Base-by-base conservation (phyloP, 768 basidiomycete species). In the Hericium coralloides region DNA sequence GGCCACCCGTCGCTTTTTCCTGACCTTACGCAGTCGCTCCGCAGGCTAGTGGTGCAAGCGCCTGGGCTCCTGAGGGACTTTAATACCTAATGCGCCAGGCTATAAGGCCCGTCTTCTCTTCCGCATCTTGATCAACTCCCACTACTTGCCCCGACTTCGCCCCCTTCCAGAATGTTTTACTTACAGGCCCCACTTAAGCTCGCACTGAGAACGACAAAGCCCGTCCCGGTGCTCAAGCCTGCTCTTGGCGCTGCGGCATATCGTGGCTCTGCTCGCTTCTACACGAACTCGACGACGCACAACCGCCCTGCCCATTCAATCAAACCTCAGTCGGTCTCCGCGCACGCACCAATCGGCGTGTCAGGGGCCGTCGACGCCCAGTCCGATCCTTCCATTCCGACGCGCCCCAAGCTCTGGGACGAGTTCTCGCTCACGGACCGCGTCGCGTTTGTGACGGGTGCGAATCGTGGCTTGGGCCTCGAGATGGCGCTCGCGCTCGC, bases 401-500 rank as follows among this genome's bases (percentile, higher is more conserved):
- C 18, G 70, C 75, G 5, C 70, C 71, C 75, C 12, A 81, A 79
- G 62, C 77, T 84, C n/a, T 77, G 81, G 60, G 77, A 78, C 45
- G 80, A 83, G 60, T 84, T 81, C 67, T 74, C 78, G 0, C 73
- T 84, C 36, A 71, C 68, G 7, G 78, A 78, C 56, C 76, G 80
- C 4, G 81, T 84, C 4, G 80, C 51, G 37, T 65, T 73, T 57
- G 71, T 75, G 48, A 68, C 72, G 4, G 72, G 72, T 37, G 74
- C 59, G 23, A 69, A 72, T 59, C 69, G 72, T 43, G 73, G 88
- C 0, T 77, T 91, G 15, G 89, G 89, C 1, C 79, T 92, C 18
- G 89, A 91, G 70, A 85, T 86, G 83, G 85, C 87, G 22, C 70
- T 89, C 56, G 80, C 83, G 2, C 70, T 89, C 39, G 79, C 79